Evolutionary conservation across 2,329 filamentous ascomycete genomes (phyloP), one percentile per base, ranked within the genome.

Genomic region (Sarocladium oryzae): DNA sequence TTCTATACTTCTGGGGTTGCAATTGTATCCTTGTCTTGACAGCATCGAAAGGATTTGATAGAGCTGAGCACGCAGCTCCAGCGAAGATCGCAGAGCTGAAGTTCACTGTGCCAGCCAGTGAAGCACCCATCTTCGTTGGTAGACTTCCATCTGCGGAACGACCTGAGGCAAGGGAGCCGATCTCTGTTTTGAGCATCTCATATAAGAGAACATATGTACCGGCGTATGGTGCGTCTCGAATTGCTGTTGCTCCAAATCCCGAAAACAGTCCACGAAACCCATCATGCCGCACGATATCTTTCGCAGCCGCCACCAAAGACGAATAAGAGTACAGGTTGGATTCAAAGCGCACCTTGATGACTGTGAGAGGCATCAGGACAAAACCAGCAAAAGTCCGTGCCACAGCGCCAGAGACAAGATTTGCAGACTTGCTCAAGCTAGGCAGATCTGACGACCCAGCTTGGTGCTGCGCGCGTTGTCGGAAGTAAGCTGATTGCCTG

Each of bases 301-400:
- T 73, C 1, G 79, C 82, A 0, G 93, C 93, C 33, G 82, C 76
- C 36, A 78, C 69, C 21, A 97, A 74, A 1, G 89, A 92, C 21
- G 78, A 78, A 70, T 97, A 97, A 2, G 81, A 73, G 71, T 96
- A 99, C 38, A 92, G 73, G 55, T 79, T 90, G 23, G 86, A 92
- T 68, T 99, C 93, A 64, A 95, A 97, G 40, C 93, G 88, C 38
- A 97, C 93, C 65, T 99, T 99, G 62, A 99, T 85, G 40, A 99
- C 86, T 1, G 93, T 99, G 54, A 97, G 81, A 1, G 93, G 93
- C 88, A 96, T 97, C 70, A 97, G 82, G 41, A 95, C 72, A 62
- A 96, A 88, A 33, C 93, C 93, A 0, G 92, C 92, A 50, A 87
- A 84, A 1, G 89, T 90, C 50, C 93, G 80, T 21, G 93, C 91